phyloP scores from a whole-genome alignment of 2,329 filamentous ascomycete species.

The Penicillium sp. region DNA sequence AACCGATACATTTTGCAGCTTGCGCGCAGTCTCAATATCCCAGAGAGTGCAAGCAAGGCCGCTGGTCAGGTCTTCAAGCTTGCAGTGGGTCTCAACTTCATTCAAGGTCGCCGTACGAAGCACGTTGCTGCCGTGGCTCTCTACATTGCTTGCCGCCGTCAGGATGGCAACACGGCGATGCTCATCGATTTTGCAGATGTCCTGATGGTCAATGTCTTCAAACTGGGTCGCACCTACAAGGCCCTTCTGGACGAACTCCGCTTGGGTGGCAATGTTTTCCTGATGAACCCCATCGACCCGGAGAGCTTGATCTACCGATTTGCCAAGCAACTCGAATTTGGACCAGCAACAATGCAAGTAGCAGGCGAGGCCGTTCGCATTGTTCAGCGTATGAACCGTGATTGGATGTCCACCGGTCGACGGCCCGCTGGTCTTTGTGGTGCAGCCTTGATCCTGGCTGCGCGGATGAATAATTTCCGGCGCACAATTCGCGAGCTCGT shows the following conservation, averaged over 20 bases:
- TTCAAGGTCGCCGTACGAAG: constrained; percentile 76
- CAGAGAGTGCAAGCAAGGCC: constrained; percentile 57
- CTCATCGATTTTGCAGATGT: constrained; percentile 93
- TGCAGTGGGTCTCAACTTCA: constrained; percentile 67
- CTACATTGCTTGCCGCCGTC: constrained; percentile 78
- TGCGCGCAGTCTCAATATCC: constrained; percentile 39
- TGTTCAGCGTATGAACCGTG: constrained; percentile 85
- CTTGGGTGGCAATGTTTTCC: constrained; percentile 53
- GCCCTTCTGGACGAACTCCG: constrained; percentile 60
- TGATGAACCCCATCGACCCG: constrained; percentile 71
- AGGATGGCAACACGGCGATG: constrained; percentile 77
- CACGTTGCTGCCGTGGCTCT: constrained; percentile 86
- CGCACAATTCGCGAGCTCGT: constrained; percentile 89
- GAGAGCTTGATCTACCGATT: constrained; percentile 91
- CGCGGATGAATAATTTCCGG: constrained; percentile 96
- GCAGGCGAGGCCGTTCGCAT: constrained; percentile 83
- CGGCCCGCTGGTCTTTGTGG: constrained; percentile 91
- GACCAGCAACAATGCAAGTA: constrained; percentile 71
- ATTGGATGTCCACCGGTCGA: constrained; percentile 95
- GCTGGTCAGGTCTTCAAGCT: constrained; percentile 71
- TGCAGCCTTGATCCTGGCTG: constrained; percentile 87
- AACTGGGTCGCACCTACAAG: constrained; percentile 85
- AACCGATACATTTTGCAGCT: constrained; percentile 41
- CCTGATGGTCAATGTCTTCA: constrained; percentile 80
- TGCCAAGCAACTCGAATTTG: constrained; percentile 86